Evolutionary conservation across 75 land plant species (phyloP), one percentile per base, ranked within the genome.

Genomic region (Pinus albicaulis): DNA sequence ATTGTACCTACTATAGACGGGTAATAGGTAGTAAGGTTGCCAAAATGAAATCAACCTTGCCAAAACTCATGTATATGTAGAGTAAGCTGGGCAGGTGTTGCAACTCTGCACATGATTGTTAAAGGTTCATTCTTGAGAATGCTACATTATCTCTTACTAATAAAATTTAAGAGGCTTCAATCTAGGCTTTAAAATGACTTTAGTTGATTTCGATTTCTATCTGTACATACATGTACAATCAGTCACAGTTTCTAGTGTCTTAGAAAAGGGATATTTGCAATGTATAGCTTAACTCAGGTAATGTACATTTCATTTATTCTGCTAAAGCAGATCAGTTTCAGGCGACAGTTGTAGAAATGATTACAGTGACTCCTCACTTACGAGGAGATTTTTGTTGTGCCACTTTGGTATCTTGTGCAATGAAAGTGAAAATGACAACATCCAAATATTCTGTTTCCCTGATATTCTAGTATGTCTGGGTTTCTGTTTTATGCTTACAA

Each of bases 1-100:
- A 23, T 74, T 96, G 79, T 96, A 89, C 77, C 74, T 96, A 71
- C 86, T 92, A 26, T 95, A 88, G 84, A 72, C 20, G 14, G 71
- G 23, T 23, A 17, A 70, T 25, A 34, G n/a, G 36, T 63, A 4
- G 36, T 63, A 24, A 25, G 36, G 26, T 20, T 19, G 53, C 16
- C 38, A 31, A 5, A 7, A 31, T 20, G 71, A 19, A 66, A 66
- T 66, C 48, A 5, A 66, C 71, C 71, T 66, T 36, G 23, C 38
- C 71, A 66, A 19, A 8, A 11, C 64, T 14, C 20, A 6, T 38
- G 44, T 38, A 7, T 7, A 64, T 28, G 44, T 36, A 48, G 10
- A 48, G 53, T 48, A 34, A 2, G 22, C 11, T 26, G 44, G n/a
- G 12, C 48, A 17, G 11, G 11, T 10, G 22, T 57, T 57, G 59